Percentiles rank a stretch among this genome's conserved stretches.
Conservation (phyloP, 164 flowering plant species). For the Piper betle region DNA sequence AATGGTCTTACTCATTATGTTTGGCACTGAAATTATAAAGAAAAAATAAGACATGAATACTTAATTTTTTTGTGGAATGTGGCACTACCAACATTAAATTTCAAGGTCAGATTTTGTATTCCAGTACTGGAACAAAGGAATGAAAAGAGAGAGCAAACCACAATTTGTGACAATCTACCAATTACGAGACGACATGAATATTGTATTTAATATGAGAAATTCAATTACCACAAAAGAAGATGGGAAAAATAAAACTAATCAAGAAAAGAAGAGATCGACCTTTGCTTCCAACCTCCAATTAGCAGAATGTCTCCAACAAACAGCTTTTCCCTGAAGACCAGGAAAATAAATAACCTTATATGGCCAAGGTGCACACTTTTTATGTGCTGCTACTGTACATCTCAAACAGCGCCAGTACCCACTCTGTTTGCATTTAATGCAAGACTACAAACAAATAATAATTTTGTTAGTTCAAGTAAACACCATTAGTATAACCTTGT, state of each 20-base stretch:
- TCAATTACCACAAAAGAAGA: background rate
- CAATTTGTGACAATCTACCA: background rate
- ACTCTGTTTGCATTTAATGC: slow-evolving; percentile 60
- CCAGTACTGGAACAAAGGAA: background rate
- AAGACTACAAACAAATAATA: slow-evolving; percentile 29
- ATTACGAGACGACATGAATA: background rate
- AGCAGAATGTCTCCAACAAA: slow-evolving; percentile 87
- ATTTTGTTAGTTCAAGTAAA: background rate
- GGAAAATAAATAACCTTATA: slow-evolving; percentile 36
- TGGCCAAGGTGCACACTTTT: slow-evolving; percentile 77
- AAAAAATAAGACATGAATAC: too few relatives aligned
- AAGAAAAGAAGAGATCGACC: slow-evolving; percentile 76
- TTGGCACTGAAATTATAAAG: too few relatives aligned
- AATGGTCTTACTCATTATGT: too few relatives aligned
- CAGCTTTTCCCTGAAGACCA: slow-evolving; percentile 37
- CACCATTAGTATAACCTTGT: background rate
- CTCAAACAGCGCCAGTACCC: slow-evolving; percentile 55
- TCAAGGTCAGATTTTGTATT: background rate
- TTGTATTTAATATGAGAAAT: background rate
- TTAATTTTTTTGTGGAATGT: too few relatives aligned
- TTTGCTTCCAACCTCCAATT: slow-evolving; percentile 63
- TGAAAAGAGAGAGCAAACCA: background rate
- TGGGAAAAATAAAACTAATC: slow-evolving; percentile 2
- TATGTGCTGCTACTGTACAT: slow-evolving; percentile 65
- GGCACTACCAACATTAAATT: background rate